Evolutionary conservation across 2,329 filamentous ascomycete genomes (phyloP), one percentile per base, ranked within the genome.

Genomic region (Arthrobotrys entomopaga): DNA sequence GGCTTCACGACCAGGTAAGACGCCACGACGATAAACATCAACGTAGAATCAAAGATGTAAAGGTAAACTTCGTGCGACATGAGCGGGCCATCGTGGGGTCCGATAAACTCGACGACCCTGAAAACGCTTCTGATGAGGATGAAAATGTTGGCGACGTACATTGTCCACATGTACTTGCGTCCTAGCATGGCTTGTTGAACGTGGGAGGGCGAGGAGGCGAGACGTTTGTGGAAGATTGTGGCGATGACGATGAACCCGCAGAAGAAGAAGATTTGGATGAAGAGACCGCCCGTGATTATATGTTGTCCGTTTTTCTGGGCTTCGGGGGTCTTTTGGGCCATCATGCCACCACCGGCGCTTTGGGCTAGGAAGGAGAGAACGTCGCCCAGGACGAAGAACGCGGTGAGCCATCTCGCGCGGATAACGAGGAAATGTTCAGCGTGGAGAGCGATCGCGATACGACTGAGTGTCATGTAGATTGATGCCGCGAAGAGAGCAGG

Each of bases 261-360:
- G 74, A 89, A 88, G 65, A 86, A 83, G 48, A 86, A 43, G 22
- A 90, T 82, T 78, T 90, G 88, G 15, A 88, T 79, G 34, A 85
- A 79, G 1, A 90, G 80, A 1, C 88, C 87, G 0, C 77, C 84
- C 6, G 89, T 80, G n/a, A 89, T 84, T 56, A 89, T 81, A 16
- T 84, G 82, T 76, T 86, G 79, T n/a, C 84, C 86, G 11, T 80
- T 79, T 24, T 82, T 79, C 11, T 76, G 80, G 22, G 50, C 76
- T 46, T 56, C 72, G 40, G 79, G 78, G 0, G 79, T 79, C 0
- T 80, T 78, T 1, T 78, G 75, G 0, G 80, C 74, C 76, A 80
- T 76, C 29, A 85, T 76, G 0, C 82, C 82, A 13, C 80, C 82
- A 15, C 67, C 67, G 22, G 60, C 20, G 24, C 81, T 81, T 78